Conservation (phyloP, 345 rosid species). For the Pseudoturritis turrita region DNA sequence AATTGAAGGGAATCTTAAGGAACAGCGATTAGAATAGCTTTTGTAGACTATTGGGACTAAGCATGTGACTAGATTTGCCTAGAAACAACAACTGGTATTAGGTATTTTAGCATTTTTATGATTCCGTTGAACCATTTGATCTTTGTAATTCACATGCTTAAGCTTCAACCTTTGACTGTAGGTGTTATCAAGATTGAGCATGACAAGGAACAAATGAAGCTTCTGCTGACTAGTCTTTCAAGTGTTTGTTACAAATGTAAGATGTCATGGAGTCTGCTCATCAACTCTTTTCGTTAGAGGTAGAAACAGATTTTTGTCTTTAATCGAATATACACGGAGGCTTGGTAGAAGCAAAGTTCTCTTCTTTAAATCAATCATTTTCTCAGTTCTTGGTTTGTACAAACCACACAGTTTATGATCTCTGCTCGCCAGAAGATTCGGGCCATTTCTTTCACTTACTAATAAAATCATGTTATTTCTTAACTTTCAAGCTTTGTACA, state of each 20-base stretch:
- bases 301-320: slow-evolving; percentile 15
- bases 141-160: neutral
- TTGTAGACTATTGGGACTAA: neutral
- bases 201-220: slow-evolving; percentile 4
- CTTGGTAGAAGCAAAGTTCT: slow-evolving; percentile 12
- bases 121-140: neutral
- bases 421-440: too few relatives aligned
- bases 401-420: neutral
- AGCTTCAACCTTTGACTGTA: neutral
- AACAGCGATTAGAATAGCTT: neutral
- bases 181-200: slow-evolving; percentile 8
- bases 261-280: neutral
- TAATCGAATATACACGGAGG: neutral
- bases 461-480: neutral
- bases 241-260: slow-evolving; percentile 15
- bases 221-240: neutral
- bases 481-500: neutral
- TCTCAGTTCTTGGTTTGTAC: slow-evolving; percentile 22
- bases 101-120: neutral
- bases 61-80: neutral
- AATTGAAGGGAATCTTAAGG: neutral
- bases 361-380: slow-evolving; percentile 6
- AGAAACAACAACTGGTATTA: neutral
- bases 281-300: neutral
- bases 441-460: too few relatives aligned